Percentiles rank a stretch among this genome's conserved stretches.
Evolutionary conservation across 441 rosid genomes (phyloP).

Genomic region (Monsonia emarginata): DNA sequence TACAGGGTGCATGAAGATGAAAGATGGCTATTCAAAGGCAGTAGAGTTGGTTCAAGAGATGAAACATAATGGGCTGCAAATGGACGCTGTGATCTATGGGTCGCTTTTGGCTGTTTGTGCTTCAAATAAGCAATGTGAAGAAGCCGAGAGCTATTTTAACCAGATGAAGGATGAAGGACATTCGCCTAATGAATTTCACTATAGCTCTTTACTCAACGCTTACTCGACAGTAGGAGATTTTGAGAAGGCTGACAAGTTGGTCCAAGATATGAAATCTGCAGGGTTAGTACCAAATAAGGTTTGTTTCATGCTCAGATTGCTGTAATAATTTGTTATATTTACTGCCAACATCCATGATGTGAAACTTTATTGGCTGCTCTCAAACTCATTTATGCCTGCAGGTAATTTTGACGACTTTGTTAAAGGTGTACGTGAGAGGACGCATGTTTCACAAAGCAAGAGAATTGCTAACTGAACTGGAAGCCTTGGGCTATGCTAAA

Average conservation of each 20-base stretch:
- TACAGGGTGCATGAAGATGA: slow-evolving; percentile 71
- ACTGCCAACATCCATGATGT: neutral
- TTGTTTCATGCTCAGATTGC: slow-evolving; percentile 25
- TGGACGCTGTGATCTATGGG: slow-evolving; percentile 78
- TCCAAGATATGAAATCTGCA: slow-evolving; percentile 58
- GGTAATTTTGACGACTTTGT: slow-evolving; percentile 78
- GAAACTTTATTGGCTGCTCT: neutral
- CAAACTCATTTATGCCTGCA: slow-evolving; percentile 26
- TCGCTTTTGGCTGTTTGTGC: slow-evolving; percentile 83
- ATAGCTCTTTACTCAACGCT: slow-evolving; percentile 78
- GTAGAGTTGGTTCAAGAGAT: slow-evolving; percentile 62
- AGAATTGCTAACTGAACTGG: slow-evolving; percentile 53
- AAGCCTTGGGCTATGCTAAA: slow-evolving; percentile 55
- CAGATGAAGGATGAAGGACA: slow-evolving; percentile 74
- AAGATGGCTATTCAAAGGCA: slow-evolving; percentile 57
- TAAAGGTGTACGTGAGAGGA: slow-evolving; percentile 80
- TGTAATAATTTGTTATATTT: slow-evolving; percentile 1
- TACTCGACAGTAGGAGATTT: slow-evolving; percentile 60
- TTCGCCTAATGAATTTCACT: slow-evolving; percentile 61
- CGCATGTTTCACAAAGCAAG: slow-evolving; percentile 81
- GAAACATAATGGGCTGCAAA: slow-evolving; percentile 39
- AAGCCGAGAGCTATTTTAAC: slow-evolving; percentile 61
- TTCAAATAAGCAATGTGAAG: slow-evolving; percentile 56
- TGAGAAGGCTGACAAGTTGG: slow-evolving; percentile 67
- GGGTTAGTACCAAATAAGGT: slow-evolving; percentile 87